phyloP scores from a whole-genome alignment of 441 rosid genomes.

The Lagerstroemia fauriei region DNA sequence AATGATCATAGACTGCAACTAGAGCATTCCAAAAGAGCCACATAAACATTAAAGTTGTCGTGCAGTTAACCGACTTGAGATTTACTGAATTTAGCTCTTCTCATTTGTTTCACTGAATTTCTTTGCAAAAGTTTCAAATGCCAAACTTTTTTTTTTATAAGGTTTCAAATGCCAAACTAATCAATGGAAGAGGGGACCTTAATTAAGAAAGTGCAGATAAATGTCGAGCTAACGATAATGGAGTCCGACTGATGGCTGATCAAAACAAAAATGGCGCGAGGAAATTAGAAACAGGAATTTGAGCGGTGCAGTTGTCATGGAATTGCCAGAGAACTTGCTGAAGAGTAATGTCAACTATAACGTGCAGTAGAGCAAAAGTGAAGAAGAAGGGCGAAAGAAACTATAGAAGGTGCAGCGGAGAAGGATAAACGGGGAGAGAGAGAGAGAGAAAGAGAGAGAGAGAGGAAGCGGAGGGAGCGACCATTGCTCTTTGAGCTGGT shows the following conservation, averaged over 20 bases:
- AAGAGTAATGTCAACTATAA: not conserved
- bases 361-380: not conserved
- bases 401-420: not conserved
- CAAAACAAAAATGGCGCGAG: not conserved
- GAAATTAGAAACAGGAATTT: not conserved
- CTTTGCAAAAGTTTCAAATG: not conserved
- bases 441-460: constrained; percentile 10
- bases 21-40: not conserved
- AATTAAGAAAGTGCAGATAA: not conserved
- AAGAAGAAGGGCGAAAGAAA: not conserved
- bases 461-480: constrained; percentile 24
- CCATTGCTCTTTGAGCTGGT: constrained; percentile 85
- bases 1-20: not conserved
- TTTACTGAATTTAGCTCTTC: not conserved
- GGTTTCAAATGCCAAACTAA: not conserved
- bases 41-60: not conserved
- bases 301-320: not conserved
- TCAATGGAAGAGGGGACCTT: not conserved
- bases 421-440: not conserved
- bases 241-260: not conserved
- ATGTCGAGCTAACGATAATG: not conserved
- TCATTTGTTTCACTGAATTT: not conserved
- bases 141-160: too few relatives aligned
- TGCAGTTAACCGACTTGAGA: not conserved
- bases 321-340: not conserved